Evolutionary conservation across 176 grass and related monocot species (phyloP).

Genomic region (Oryza glaberrima): DNA sequence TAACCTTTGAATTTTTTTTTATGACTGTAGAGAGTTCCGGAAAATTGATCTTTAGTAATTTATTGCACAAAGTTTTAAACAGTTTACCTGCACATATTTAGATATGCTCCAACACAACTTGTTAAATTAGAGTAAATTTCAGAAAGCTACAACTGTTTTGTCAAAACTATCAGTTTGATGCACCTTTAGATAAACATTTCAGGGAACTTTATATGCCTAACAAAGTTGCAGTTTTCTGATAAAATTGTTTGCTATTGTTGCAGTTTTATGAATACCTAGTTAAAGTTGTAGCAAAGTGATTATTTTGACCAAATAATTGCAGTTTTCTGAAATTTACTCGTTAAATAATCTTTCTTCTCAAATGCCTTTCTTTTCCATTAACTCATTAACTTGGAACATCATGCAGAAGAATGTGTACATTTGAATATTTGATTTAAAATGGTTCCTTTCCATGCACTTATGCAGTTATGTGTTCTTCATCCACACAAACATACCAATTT

Average conservation of each 20-base stretch:
- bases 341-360: neutral
- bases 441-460: too few species aligned
- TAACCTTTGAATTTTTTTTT: neutral
- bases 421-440: conserved; percentile 3
- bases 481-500: neutral
- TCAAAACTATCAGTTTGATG: neutral
- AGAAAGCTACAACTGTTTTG: neutral
- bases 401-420: conserved; percentile 19
- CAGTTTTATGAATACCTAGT: too few species aligned
- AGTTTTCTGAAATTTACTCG: too few species aligned
- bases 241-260: too few species aligned
- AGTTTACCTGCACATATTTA: neutral
- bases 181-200: neutral
- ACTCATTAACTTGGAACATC: conserved; percentile 19
- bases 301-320: too few species aligned
- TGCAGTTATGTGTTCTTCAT: conserved; percentile 6
- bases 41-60: neutral
- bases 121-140: neutral
- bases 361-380: neutral
- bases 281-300: too few species aligned
- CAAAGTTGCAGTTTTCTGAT: too few species aligned
- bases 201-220: too few species aligned
- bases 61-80: conserved; percentile 23
- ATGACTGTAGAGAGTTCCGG: neutral
- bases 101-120: neutral